Base-by-base conservation (phyloP, 371 early-diverging fungal species). In the Quaeritorhiza haematococci region DNA sequence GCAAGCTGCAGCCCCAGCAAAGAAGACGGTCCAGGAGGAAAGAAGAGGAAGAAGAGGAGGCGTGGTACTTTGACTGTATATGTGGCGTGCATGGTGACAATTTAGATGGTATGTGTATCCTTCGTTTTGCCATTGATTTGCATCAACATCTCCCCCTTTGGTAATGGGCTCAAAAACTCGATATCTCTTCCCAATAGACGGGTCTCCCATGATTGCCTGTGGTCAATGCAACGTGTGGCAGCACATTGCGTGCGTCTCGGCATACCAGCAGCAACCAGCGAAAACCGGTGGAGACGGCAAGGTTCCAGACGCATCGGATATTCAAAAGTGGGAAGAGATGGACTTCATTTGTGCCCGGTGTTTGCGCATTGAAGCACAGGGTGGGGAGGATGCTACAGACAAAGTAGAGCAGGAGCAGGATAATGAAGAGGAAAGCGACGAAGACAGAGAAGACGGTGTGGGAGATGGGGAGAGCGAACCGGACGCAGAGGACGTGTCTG, bases 131-230 rank as follows among this genome's bases (percentile, higher is more conserved):
- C n/a, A n/a, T 38, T n/a, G 10, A n/a, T 38, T 38, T 38, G 38
- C 38, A 13, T 38, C 10, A 10, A 38, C n/a, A 38, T 38, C n/a
- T n/a, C 38, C 38, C 13, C 13, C 10, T 38, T 38, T 38, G 10
- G 38, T 38, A 13, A 13, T 13, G 38, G 38, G n/a, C 10, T n/a
- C 10, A 38, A n/a, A n/a, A n/a, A n/a, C n/a, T n/a, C 30, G 26
- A 15, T 24, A 8, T 24, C 53, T 2, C 33, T 10, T 49, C 21
- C 5, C 33, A 42, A 24, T 30, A 67, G 87, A 88, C 71, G 89
- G 87, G n/a, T 73, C 70, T 28, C 81, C 85, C 0, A 82, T 88
- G 84, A 81, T 86, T 55, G 85, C 85, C 0, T 88, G 89, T 47
- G 84, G 75, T 15, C 64, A 68, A 24, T 88, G 89, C 64, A 74